Evolutionary conservation across 129 eudicot species (phyloP).

Genomic region (Silybum marianum): DNA sequence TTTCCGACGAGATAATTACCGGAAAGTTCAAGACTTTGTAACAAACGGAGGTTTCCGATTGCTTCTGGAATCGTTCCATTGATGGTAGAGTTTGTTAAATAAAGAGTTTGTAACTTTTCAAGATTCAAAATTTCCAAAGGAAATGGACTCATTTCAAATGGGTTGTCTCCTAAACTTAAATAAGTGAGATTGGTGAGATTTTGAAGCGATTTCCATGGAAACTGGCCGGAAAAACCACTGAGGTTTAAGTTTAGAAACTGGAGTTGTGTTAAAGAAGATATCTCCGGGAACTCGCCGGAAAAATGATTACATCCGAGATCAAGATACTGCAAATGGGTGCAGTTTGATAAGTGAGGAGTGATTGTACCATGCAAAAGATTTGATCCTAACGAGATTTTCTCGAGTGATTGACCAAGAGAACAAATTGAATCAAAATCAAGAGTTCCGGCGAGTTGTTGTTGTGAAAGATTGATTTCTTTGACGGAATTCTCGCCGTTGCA

Average conservation of each 20-base stretch:
- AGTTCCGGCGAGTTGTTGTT: slow-evolving; percentile 38
- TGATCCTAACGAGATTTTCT: slow-evolving; percentile 48
- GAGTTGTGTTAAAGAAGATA: slow-evolving; percentile 49
- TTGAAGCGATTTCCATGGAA: slow-evolving; percentile 62
- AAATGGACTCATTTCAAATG: slow-evolving; percentile 46
- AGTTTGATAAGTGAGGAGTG: slow-evolving; percentile 39
- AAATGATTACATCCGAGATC: slow-evolving; percentile 50
- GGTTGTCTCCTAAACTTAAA: slow-evolving; percentile 67
- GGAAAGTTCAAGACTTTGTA: slow-evolving; percentile 60
- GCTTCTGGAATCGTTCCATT: slow-evolving; percentile 55
- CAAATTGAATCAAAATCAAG: slow-evolving; percentile 53
- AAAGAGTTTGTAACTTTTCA: slow-evolving; percentile 46
- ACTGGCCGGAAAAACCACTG: slow-evolving; percentile 52
- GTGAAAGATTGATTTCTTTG: slow-evolving; percentile 54
- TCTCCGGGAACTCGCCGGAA: slow-evolving; percentile 49
- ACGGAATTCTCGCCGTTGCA: slow-evolving; percentile 35
- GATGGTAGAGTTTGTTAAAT: slow-evolving; percentile 61
- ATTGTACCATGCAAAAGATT: slow-evolving; percentile 53
- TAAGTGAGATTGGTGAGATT: slow-evolving; percentile 43
- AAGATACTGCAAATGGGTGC: slow-evolving; percentile 50
- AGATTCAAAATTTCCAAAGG: slow-evolving; percentile 56
- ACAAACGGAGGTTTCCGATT: slow-evolving; percentile 48
- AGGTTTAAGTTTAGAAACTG: slow-evolving; percentile 38
- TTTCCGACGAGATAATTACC: slow-evolving; percentile 42
- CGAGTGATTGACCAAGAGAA: slow-evolving; percentile 42